phyloP scores from a whole-genome alignment of 163 green algal genomes.

The Chlorella variabilis region DNA sequence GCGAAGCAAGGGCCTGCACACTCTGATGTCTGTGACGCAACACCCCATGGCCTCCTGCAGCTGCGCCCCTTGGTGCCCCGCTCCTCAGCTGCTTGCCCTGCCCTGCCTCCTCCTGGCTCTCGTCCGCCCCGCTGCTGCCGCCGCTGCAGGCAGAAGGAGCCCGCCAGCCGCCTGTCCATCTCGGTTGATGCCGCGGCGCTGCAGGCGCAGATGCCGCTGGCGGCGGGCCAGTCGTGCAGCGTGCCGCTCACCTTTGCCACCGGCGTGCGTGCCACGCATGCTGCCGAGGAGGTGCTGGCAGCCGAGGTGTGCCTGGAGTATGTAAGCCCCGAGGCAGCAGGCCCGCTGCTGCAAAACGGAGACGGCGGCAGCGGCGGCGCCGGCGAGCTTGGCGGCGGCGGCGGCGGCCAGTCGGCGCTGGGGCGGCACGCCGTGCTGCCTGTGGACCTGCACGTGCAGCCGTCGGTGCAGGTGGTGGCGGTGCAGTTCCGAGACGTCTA shows the following conservation, averaged over 20 bases:
- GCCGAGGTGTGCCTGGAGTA: slow-evolving; percentile 47
- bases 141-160: slow-evolving; percentile 21
- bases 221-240: slow-evolving; percentile 16
- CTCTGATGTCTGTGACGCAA: no score
- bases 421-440: slow-evolving; percentile 45
- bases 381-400: not conserved
- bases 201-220: slow-evolving; percentile 42
- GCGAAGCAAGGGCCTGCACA: not conserved
- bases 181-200: slow-evolving; percentile 14
- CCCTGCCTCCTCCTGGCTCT: no score
- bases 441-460: slow-evolving; percentile 46
- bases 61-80: no score
- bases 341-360: not conserved
- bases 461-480: slow-evolving; percentile 46
- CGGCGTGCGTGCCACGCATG: slow-evolving; percentile 12
- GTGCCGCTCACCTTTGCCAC: slow-evolving; percentile 41
- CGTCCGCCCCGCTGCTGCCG: no score
- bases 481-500: slow-evolving; percentile 36
- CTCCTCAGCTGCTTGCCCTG: no score
- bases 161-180: not conserved
- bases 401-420: slow-evolving; percentile 8
- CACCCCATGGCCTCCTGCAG: not conserved
- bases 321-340: not conserved
- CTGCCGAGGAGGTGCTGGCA: slow-evolving; percentile 24
- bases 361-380: not conserved